phyloP scores from a whole-genome alignment of 2,329 filamentous ascomycete species.

The Sodiomyces alkalinus region DNA sequence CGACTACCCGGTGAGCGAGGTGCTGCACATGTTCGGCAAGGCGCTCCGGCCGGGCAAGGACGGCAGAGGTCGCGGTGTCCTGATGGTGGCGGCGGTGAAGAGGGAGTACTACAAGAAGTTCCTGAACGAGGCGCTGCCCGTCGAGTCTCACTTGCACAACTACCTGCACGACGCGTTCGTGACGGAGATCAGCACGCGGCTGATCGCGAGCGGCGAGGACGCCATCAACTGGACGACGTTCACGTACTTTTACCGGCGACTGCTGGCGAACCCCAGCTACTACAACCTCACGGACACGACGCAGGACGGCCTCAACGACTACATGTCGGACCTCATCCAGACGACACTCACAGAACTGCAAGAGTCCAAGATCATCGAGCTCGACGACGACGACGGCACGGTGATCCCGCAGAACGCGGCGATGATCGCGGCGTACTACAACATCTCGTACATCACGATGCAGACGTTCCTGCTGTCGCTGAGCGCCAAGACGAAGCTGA shows the following conservation, averaged over 20 bases:
- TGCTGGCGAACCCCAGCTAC: constrained; percentile 91
- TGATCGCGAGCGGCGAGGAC: constrained; percentile 88
- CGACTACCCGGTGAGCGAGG: constrained; percentile 86
- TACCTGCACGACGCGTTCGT: constrained; percentile 95
- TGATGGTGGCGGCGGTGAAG: constrained; percentile 92
- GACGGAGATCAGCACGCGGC: constrained; percentile 90
- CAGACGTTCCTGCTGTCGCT: constrained; percentile 93
- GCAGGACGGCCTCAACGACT: constrained; percentile 84
- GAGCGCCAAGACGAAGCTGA: constrained; percentile 78
- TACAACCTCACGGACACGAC: constrained; percentile 81
- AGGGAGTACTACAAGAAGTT: constrained; percentile 99
- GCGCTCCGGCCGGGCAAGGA: constrained; percentile 67
- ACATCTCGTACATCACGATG: constrained; percentile 98
- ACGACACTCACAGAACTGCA: constrained; percentile 77
- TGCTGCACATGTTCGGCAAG: constrained; percentile 96
- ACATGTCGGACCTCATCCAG: constrained; percentile 89
- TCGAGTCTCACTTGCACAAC: constrained; percentile 84
- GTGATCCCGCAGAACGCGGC: constrained; percentile 85
- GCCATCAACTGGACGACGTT: constrained; percentile 98
- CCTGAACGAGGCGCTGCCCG: constrained; percentile 84
- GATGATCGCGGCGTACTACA: constrained; percentile 98
- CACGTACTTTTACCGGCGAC: constrained; percentile 91
- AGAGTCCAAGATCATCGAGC: constrained; percentile 89
- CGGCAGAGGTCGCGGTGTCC: constrained; percentile 72
- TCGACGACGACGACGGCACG: constrained; percentile 85